phyloP scores from a whole-genome alignment of 2,329 filamentous ascomycete species.

The Aspergillus luchuensis region DNA sequence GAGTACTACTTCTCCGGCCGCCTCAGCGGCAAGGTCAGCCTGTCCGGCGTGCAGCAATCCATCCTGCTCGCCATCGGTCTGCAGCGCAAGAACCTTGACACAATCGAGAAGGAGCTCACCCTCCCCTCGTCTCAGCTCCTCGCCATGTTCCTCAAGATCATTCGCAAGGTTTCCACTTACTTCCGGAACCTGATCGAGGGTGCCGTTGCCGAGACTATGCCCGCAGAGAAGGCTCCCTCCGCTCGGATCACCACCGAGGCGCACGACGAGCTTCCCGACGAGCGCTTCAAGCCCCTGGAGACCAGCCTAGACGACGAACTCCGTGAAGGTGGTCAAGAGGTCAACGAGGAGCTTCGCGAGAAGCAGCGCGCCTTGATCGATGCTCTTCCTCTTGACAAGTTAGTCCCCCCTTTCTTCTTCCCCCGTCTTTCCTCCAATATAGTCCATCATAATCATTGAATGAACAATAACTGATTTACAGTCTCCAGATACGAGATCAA shows the following conservation, averaged over 20 bases:
- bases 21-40: slow-evolving; percentile 65
- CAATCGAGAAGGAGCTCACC: slow-evolving; percentile 74
- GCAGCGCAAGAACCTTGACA: slow-evolving; percentile 84
- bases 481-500: slow-evolving; percentile 48
- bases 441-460: slow-evolving; percentile 15
- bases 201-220: slow-evolving; percentile 69
- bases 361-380: slow-evolving; percentile 89
- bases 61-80: slow-evolving; percentile 89
- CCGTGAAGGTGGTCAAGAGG: slow-evolving; percentile 77
- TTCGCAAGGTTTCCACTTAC: slow-evolving; percentile 80
- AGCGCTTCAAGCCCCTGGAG: slow-evolving; percentile 70
- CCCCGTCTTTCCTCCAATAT: slow-evolving; percentile 5
- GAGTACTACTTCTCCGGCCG: slow-evolving; percentile 81
- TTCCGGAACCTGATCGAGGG: slow-evolving; percentile 75
- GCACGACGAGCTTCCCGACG: slow-evolving; percentile 68
- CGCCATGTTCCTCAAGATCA: slow-evolving; percentile 96
- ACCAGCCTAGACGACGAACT: slow-evolving; percentile 77
- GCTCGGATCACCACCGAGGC: slow-evolving; percentile 55
- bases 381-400: slow-evolving; percentile 84
- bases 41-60: slow-evolving; percentile 80
- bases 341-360: slow-evolving; percentile 68
- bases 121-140: slow-evolving; percentile 77
- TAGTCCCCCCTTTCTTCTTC: slow-evolving; percentile 42
- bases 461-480: slow-evolving; percentile 45
- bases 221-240: slow-evolving; percentile 51